Percentiles rank a stretch among this genome's conserved stretches.
These are phyloP conservation scores for Exophiala viscosa DNA, from an alignment of 2,329 filamentous ascomycete species.

Conservation along the genomic window DNA sequence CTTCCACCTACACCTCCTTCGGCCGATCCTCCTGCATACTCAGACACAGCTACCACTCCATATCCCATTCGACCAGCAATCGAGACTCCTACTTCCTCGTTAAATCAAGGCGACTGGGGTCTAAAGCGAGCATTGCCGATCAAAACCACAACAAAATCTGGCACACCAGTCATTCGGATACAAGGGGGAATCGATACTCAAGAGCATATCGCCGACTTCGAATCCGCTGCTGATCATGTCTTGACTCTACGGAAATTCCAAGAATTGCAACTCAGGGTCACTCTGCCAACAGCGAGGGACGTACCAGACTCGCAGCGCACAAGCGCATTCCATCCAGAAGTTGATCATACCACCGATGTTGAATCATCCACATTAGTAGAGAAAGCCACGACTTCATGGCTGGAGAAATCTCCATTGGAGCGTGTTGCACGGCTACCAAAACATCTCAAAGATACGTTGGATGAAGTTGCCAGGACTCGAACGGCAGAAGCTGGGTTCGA, in stretches of 20 bases:
- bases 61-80: constrained; percentile 83
- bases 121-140: constrained; percentile 79
- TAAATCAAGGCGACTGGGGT: constrained; percentile 82
- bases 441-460: constrained; percentile 18
- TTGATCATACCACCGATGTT: constrained; percentile 25
- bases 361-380: neutral
- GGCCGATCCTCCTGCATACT: constrained; percentile 50
- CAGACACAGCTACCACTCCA: constrained; percentile 67
- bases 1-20: constrained; percentile 53
- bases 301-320: constrained; percentile 3
- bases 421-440: constrained; percentile 19
- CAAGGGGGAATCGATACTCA: constrained; percentile 70
- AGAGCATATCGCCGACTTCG: constrained; percentile 86
- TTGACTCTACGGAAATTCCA: constrained; percentile 81
- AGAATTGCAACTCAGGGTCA: constrained; percentile 65
- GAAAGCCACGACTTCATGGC: constrained; percentile 12
- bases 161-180: constrained; percentile 72
- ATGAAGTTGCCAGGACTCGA: constrained; percentile 10
- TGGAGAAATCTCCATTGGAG: constrained; percentile 9
- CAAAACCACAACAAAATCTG: constrained; percentile 67
- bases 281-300: constrained; percentile 12
- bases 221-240: constrained; percentile 75
- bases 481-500: constrained; percentile 1
- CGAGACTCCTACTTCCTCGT: constrained; percentile 68
- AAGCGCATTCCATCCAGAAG: constrained; percentile 33